Percentiles rank a stretch among this genome's conserved stretches.
These are phyloP conservation scores for Mycena citricolor DNA, from an alignment of 1,284 basidiomycete species.

Conservation along the genomic window DNA sequence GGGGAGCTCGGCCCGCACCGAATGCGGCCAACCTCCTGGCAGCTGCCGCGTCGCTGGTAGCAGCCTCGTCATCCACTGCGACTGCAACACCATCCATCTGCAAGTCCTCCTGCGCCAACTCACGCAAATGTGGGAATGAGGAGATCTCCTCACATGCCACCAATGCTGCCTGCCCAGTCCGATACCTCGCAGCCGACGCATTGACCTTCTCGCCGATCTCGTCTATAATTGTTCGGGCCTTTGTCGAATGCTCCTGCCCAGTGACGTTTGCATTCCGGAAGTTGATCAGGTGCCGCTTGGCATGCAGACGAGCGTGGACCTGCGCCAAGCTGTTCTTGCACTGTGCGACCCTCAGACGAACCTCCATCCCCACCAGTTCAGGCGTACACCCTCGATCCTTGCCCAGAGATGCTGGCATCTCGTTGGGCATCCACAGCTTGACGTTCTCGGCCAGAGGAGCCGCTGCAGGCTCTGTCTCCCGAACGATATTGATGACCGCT, in stretches of 20 bases:
- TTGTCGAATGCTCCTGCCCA: slow-evolving; percentile 12
- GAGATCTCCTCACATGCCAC: not conserved
- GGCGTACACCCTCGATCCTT: not conserved
- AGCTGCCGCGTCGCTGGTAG: slow-evolving; percentile 1
- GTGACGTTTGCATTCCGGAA: slow-evolving; percentile 17
- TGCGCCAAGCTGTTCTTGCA: slow-evolving; percentile 2
- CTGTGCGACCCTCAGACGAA: slow-evolving; percentile 1
- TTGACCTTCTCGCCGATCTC: not conserved
- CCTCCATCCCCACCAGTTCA: slow-evolving; percentile 8
- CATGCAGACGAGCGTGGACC: slow-evolving; percentile 14
- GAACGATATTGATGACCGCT: not conserved
- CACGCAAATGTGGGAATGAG: not conserved
- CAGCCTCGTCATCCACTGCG: not conserved
- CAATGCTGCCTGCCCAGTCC: slow-evolving; percentile 2
- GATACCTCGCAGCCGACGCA: slow-evolving; percentile 1
- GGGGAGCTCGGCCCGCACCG: not conserved
- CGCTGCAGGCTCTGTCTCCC: not conserved
- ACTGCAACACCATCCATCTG: not conserved
- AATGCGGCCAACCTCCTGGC: slow-evolving; percentile 2
- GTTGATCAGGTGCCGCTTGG: slow-evolving; percentile 16
- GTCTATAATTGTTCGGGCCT: slow-evolving; percentile 7
- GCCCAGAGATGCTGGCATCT: not conserved
- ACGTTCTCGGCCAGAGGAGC: slow-evolving; percentile 7
- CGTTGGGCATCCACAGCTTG: slow-evolving; percentile 12
- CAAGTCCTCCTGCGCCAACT: slow-evolving; percentile 3